Evolutionary conservation across 2,329 filamentous ascomycete species (phyloP).

Genomic region (Penicillium italicum): DNA sequence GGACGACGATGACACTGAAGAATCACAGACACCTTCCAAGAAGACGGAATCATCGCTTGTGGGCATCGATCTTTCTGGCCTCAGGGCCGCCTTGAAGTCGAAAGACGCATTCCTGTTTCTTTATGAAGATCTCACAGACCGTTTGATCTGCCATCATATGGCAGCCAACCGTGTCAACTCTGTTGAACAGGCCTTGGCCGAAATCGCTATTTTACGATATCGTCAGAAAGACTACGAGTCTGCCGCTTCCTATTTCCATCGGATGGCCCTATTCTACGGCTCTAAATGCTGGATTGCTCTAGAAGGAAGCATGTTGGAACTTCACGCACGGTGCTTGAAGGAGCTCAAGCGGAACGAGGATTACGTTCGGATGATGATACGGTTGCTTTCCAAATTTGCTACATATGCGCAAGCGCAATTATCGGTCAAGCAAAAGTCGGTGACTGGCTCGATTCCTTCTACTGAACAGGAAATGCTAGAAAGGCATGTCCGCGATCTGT

Average conservation of each 20-base stretch:
- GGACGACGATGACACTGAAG: slow-evolving; percentile 25
- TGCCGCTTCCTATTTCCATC: slow-evolving; percentile 73
- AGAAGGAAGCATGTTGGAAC: slow-evolving; percentile 77
- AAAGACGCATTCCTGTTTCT: slow-evolving; percentile 62
- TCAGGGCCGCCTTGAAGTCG: slow-evolving; percentile 60
- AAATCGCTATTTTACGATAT: slow-evolving; percentile 81
- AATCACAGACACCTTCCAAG: slow-evolving; percentile 15
- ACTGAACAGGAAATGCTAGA: slow-evolving; percentile 32
- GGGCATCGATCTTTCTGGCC: slow-evolving; percentile 55
- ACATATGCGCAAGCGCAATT: slow-evolving; percentile 32
- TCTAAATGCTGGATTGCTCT: slow-evolving; percentile 73
- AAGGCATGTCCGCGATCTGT: slow-evolving; percentile 41
- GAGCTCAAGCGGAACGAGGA: slow-evolving; percentile 72
- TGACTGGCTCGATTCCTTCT: slow-evolving; percentile 32
- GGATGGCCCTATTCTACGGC: slow-evolving; percentile 74
- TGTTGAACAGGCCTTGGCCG: slow-evolving; percentile 72
- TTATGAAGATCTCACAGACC: slow-evolving; percentile 76
- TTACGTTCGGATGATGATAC: slow-evolving; percentile 71
- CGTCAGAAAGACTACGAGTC: slow-evolving; percentile 68
- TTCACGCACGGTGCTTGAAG: slow-evolving; percentile 80
- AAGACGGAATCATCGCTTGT: slow-evolving; percentile 26
- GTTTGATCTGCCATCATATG: slow-evolving; percentile 76
- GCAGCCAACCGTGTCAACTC: slow-evolving; percentile 75
- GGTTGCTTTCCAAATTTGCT: slow-evolving; percentile 51
- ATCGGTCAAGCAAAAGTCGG: slow-evolving; percentile 29